Conservation (phyloP, 306 rosid genomes). For the Fragaria iinumae region DNA sequence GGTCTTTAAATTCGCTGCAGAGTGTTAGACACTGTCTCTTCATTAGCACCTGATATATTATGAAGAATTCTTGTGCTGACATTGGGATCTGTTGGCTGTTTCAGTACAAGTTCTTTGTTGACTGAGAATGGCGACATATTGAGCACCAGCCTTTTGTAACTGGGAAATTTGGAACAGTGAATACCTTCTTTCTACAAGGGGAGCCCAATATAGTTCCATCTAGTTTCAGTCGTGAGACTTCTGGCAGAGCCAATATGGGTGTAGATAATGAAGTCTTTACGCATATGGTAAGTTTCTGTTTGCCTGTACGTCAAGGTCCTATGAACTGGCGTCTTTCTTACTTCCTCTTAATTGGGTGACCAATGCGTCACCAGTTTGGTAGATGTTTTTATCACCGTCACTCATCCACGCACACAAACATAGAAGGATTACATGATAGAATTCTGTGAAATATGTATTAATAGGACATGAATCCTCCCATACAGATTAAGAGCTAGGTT, state of each 20-base stretch:
- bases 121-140: constrained; percentile 84
- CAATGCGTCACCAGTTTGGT: background rate
- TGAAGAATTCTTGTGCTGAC: constrained; percentile 23
- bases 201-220: constrained; percentile 49
- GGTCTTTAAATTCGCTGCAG: background rate
- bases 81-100: constrained; percentile 30
- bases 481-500: too few species aligned
- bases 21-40: background rate
- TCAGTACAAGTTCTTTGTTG: constrained; percentile 81
- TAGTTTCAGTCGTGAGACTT: constrained; percentile 42
- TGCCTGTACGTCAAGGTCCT: background rate
- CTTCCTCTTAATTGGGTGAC: background rate
- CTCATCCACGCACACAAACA: background rate
- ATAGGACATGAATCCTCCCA: too few species aligned
- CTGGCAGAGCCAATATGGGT: constrained; percentile 71
- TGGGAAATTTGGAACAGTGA: constrained; percentile 64
- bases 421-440: too few species aligned
- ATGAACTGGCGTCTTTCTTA: background rate
- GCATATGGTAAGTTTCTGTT: constrained; percentile 40
- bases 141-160: constrained; percentile 56
- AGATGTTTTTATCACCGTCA: background rate
- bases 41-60: constrained; percentile 8
- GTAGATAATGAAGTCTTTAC: constrained; percentile 55
- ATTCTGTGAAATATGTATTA: too few species aligned
- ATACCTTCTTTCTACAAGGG: constrained; percentile 50